Base-by-base conservation (phyloP, 352 stramenopile genomes). In the Plasmopara viticola region DNA sequence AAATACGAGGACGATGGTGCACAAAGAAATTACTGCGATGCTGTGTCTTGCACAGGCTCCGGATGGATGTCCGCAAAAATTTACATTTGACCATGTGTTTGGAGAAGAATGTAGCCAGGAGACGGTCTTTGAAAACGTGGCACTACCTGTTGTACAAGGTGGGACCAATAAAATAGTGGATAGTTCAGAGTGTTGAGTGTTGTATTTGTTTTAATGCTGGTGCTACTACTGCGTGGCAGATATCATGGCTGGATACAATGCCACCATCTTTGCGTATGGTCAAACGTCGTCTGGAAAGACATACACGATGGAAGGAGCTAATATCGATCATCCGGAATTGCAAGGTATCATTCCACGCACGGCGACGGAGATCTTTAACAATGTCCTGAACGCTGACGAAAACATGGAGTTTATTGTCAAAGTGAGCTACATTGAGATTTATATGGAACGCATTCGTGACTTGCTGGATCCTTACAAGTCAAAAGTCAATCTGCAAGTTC, bases 401-500 rank as follows among this genome's bases (percentile, higher is more conserved):
- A 91, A 93, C 69, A 87, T 96, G 45, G 87, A 96, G 64, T 97
- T 97, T 63, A 94, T 92, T 46, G 82, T 95, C 28, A 92, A 90
- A 61, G 85, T 96, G 37, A 94, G 82, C 64, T 97, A 97, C 77
- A 95, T 98, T 53, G 93, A 98, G 71, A 98, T 98, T 54, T 98
- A 98, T 72, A 96, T 97, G 83, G 93, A 98, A 66, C 75, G 78
- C 28, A 97, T 98, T 47, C 78, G 88, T 15, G 93, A 98, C 56
- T 63, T 98, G 12, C 66, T 98, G 40, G 87, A 97, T 56, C 71
- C 74, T 47, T 94, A 94, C 69, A 94, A 94, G 56, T 90, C 86
- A 31, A 93, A 95, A 56, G 72, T 90, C 14, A 97, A 96, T 58
- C 58, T 97, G 17, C 87, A 94, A 56, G 82, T 97, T 13, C 81